Evolutionary conservation across 1,139 yeast genomes (phyloP).

Genomic region (Entelexis paramagnoliae): DNA sequence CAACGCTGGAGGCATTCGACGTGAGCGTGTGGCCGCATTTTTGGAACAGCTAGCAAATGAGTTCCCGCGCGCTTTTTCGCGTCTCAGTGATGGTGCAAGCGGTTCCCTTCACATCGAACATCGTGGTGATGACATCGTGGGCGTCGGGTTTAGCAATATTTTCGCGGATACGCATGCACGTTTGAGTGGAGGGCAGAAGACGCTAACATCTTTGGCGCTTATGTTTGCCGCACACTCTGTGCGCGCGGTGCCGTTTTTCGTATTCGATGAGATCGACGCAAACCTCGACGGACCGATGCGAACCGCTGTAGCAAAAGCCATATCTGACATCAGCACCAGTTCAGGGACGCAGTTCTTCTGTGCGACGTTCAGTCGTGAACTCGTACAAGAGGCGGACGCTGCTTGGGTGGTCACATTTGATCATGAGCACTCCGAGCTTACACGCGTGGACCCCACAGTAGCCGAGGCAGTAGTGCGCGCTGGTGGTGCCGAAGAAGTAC

Average conservation of each 20-base stretch:
- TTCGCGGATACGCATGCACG: slow-evolving; percentile 44
- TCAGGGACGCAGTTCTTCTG: slow-evolving; percentile 63
- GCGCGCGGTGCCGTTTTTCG: slow-evolving; percentile 94
- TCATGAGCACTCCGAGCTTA: not conserved
- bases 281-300: slow-evolving; percentile 89
- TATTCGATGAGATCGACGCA: slow-evolving; percentile 94
- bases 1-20: slow-evolving; percentile 68
- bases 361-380: slow-evolving; percentile 90
- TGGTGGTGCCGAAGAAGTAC: not conserved
- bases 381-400: slow-evolving; percentile 76
- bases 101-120: slow-evolving; percentile 55
- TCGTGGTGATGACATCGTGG: slow-evolving; percentile 27
- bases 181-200: slow-evolving; percentile 91
- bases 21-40: slow-evolving; percentile 69
- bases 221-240: slow-evolving; percentile 88
- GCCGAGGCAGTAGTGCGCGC: not conserved
- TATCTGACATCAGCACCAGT: slow-evolving; percentile 48
- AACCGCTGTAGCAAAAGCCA: slow-evolving; percentile 72
- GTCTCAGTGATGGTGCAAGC: slow-evolving; percentile 71
- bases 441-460: not conserved
- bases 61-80: slow-evolving; percentile 64
- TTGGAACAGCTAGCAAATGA: slow-evolving; percentile 66
- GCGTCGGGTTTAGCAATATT: slow-evolving; percentile 69
- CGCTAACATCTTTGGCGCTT: slow-evolving; percentile 85
- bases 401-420: slow-evolving; percentile 78